These are phyloP conservation scores for Hymenoscyphus fraxineus DNA, from an alignment of 2,329 filamentous ascomycete genomes.

Conservation along the genomic window DNA sequence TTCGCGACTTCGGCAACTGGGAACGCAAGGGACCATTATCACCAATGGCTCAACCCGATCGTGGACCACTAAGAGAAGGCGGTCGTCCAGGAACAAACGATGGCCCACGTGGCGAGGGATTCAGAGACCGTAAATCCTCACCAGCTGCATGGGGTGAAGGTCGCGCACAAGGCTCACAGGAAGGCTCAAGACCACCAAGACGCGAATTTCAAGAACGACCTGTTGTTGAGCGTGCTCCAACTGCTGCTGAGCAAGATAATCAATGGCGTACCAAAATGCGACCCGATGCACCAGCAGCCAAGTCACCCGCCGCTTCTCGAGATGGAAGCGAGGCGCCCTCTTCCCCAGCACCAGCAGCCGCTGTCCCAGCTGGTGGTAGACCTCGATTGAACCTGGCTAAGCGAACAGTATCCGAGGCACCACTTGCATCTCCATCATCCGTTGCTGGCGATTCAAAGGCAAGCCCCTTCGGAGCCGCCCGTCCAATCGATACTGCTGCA, in stretches of 20 bases:
- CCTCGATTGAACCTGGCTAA: constrained; percentile 87
- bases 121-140: constrained; percentile 62
- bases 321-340: constrained; percentile 74
- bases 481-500: constrained; percentile 88
- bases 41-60: constrained; percentile 56
- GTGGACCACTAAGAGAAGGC: constrained; percentile 52
- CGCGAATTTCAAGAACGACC: constrained; percentile 71
- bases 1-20: constrained; percentile 84
- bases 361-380: constrained; percentile 58
- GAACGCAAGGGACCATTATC: constrained; percentile 90
- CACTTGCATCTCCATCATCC: constrained; percentile 47
- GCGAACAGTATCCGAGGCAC: constrained; percentile 78
- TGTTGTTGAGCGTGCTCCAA: constrained; percentile 66
- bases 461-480: constrained; percentile 89
- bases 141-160: constrained; percentile 75
- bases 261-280: constrained; percentile 92
- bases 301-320: constrained; percentile 63
- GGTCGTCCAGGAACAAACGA: constrained; percentile 58
- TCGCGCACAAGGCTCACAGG: constrained; percentile 53
- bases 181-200: constrained; percentile 75
- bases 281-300: constrained; percentile 58
- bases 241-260: constrained; percentile 86
- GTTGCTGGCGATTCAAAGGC: constrained; percentile 69
- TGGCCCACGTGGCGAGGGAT: constrained; percentile 54
- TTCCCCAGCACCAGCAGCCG: constrained; percentile 55